These are phyloP conservation scores for Pythium angustatum DNA, from an alignment of 352 stramenopile genomes.

Conservation along the genomic window DNA sequence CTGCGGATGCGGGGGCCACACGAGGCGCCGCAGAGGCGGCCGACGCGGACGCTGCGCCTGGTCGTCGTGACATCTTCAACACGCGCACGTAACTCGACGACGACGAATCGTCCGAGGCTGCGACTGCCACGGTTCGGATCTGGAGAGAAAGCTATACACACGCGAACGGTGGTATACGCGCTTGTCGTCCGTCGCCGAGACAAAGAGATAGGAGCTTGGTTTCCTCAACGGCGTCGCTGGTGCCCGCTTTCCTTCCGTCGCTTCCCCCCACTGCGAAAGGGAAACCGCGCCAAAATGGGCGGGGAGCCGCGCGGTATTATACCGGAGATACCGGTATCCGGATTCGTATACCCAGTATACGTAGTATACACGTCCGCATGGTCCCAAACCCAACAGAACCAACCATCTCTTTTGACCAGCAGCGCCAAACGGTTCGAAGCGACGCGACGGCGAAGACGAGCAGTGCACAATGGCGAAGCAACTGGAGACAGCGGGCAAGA, in stretches of 20 bases:
- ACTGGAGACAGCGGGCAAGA: conserved; percentile 5
- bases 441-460: not conserved
- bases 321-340: conserved; percentile 2
- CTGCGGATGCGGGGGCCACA: not conserved
- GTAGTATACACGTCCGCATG: conserved; percentile 1
- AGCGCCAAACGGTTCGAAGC: conserved; percentile 9
- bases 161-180: not conserved
- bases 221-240: too few species aligned
- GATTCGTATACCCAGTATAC: not conserved
- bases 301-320: not conserved
- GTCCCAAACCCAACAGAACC: conserved; percentile 10
- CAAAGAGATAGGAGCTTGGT: too few species aligned
- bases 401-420: conserved; percentile 22
- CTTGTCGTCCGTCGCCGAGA: not conserved
- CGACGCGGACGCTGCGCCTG: conserved; percentile 2
- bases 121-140: not conserved
- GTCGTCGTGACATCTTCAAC: conserved; percentile 11
- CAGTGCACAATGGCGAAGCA: conserved; percentile 20
- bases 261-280: conserved; percentile 12
- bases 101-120: not conserved
- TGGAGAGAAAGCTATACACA: too few species aligned
- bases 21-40: not conserved
- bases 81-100: not conserved
- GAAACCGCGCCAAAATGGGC: conserved; percentile 26
- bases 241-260: not conserved